These are phyloP conservation scores for Bruguiera parviflora DNA, from an alignment of 345 rosid species.

Conservation along the genomic window DNA sequence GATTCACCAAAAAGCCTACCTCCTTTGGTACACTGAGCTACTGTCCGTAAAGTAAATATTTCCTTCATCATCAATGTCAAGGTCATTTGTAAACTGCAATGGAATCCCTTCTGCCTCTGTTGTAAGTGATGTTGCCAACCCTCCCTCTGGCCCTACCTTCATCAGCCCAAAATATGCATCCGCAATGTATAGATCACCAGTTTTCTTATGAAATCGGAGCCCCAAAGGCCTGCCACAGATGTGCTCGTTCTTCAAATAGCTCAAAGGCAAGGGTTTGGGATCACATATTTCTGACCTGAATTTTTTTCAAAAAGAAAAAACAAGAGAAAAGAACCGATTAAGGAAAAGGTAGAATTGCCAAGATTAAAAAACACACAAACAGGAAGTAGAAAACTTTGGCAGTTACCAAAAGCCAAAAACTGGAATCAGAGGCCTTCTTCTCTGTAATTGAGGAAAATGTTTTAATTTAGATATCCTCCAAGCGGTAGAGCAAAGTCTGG, in stretches of 20 bases:
- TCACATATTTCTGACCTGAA: slow-evolving; percentile 73
- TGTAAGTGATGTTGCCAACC: slow-evolving; percentile 64
- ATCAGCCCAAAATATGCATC: slow-evolving; percentile 89
- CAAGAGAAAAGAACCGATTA: background rate
- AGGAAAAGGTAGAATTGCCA: background rate
- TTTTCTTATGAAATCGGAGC: slow-evolving; percentile 72
- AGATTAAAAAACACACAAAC: background rate
- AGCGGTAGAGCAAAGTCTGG: too few species aligned
- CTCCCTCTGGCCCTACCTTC: slow-evolving; percentile 93
- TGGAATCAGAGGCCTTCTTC: background rate
- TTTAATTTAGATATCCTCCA: background rate
- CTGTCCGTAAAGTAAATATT: slow-evolving; percentile 88
- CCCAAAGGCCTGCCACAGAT: slow-evolving; percentile 95
- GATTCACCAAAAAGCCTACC: slow-evolving; percentile 33
- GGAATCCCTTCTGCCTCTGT: slow-evolving; percentile 84
- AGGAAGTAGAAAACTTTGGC: background rate
- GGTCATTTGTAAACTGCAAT: slow-evolving; percentile 74
- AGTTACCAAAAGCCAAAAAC: background rate
- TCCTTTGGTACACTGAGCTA: slow-evolving; percentile 69
- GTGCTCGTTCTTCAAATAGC: slow-evolving; percentile 77
- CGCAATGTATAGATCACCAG: slow-evolving; percentile 83
- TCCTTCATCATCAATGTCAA: slow-evolving; percentile 85
- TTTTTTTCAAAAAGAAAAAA: slow-evolving; percentile 5
- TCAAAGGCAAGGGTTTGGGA: slow-evolving; percentile 56
- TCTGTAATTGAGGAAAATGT: background rate